Evolutionary conservation across 2,329 filamentous ascomycete genomes (phyloP).

Genomic region (Cyanodermella asteris): DNA sequence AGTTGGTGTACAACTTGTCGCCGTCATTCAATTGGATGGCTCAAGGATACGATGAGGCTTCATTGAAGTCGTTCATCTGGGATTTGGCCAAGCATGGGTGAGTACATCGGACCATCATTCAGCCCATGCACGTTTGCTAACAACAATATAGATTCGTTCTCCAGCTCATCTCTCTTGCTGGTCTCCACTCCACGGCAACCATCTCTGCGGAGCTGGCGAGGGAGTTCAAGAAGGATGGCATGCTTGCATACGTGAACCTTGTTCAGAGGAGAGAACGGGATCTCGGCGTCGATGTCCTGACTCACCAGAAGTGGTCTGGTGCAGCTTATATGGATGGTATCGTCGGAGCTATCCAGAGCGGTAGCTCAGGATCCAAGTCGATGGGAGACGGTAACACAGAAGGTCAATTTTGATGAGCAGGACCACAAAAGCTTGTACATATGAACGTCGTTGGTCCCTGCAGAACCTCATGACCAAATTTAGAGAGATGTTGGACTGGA

Average conservation of each 20-base stretch:
- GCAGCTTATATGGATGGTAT: slow-evolving; percentile 70
- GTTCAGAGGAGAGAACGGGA: slow-evolving; percentile 84
- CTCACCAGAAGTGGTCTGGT: slow-evolving; percentile 66
- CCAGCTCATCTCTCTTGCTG: slow-evolving; percentile 42
- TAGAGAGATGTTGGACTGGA: too few species aligned
- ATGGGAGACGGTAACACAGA: slow-evolving; percentile 95
- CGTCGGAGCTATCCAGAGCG: slow-evolving; percentile 72
- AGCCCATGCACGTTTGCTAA: background rate
- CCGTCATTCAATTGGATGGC: slow-evolving; percentile 98
- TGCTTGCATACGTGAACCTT: slow-evolving; percentile 92
- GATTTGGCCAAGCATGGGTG: slow-evolving; percentile 80
- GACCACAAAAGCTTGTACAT: too few species aligned
- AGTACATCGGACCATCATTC: slow-evolving; percentile 24
- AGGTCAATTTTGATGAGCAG: too few species aligned
- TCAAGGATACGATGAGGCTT: slow-evolving; percentile 68
- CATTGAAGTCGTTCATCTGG: slow-evolving; percentile 84
- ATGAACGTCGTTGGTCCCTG: too few species aligned
- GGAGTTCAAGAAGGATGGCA: slow-evolving; percentile 72
- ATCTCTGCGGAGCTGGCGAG: slow-evolving; percentile 54
- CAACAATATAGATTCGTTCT: slow-evolving; percentile 30
- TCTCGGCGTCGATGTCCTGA: slow-evolving; percentile 73
- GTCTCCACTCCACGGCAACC: slow-evolving; percentile 40
- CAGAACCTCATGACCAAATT: too few species aligned
- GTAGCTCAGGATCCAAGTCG: slow-evolving; percentile 69
- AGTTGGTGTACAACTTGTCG: slow-evolving; percentile 85